These are phyloP conservation scores for Garcia nutans DNA, from an alignment of 345 rosid species.

Conservation along the genomic window DNA sequence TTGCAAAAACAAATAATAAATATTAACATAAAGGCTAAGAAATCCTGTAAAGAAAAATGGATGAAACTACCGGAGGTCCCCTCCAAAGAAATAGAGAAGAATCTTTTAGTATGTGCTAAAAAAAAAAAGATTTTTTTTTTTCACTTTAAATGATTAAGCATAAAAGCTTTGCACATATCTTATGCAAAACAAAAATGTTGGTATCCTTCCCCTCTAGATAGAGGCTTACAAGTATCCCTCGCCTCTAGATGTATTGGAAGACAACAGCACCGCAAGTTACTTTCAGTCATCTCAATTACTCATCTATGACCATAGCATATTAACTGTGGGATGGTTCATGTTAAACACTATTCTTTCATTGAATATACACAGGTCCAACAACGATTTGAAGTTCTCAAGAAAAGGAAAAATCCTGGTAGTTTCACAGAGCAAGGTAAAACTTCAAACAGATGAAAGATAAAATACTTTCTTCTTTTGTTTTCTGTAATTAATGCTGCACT, in stretches of 20 bases:
- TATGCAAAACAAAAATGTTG: not conserved
- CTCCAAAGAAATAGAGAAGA: too few species aligned
- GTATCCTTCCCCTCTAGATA: not conserved
- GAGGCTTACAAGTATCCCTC: not conserved
- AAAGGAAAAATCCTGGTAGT: conserved; percentile 78
- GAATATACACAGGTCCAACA: conserved; percentile 63
- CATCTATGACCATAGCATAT: too few species aligned
- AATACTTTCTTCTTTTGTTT: not conserved
- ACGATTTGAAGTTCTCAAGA: conserved; percentile 81
- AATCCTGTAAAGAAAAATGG: not conserved
- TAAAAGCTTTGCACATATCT: not conserved
- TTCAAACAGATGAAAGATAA: conserved; percentile 9
- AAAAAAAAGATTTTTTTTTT: not conserved
- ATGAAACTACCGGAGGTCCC: not conserved
- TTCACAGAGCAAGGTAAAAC: conserved; percentile 85
- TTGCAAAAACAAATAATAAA: not conserved
- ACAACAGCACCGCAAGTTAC: not conserved
- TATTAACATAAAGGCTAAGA: not conserved
- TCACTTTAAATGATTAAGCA: not conserved
- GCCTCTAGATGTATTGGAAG: not conserved
- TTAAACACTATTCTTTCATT: not conserved
- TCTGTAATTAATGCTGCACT: not conserved
- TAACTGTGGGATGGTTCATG: not conserved
- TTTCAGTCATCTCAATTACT: not conserved
- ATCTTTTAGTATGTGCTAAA: too few species aligned